phyloP scores from a whole-genome alignment of 495 filamentous ascomycete genomes.

The Penicillium desertorum region DNA sequence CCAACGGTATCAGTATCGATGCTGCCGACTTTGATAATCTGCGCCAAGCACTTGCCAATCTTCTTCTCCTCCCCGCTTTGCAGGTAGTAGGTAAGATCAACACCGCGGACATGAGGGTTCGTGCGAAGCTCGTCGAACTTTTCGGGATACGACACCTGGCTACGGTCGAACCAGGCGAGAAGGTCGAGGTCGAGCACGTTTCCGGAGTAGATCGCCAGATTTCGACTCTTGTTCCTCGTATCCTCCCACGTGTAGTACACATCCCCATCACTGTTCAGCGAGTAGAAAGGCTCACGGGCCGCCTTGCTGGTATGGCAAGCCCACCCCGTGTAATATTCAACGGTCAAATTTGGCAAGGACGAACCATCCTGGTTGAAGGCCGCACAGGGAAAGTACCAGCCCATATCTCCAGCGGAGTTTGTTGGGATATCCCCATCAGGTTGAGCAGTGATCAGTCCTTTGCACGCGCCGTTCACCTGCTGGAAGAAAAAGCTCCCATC shows the following conservation, averaged over 20 bases:
- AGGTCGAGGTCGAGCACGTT: slow-evolving; percentile 93
- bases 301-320: slow-evolving; percentile 76
- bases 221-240: slow-evolving; percentile 81
- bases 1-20: slow-evolving; percentile 96
- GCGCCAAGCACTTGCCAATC: slow-evolving; percentile 77
- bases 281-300: slow-evolving; percentile 74
- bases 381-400: slow-evolving; percentile 96
- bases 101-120: slow-evolving; percentile 77
- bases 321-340: slow-evolving; percentile 78
- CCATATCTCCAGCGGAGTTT: slow-evolving; percentile 69
- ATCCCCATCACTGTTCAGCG: slow-evolving; percentile 57
- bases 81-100: slow-evolving; percentile 86
- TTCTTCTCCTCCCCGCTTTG: slow-evolving; percentile 73
- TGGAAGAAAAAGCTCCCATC: slow-evolving; percentile 98
- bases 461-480: slow-evolving; percentile 97
- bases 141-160: slow-evolving; percentile 74
- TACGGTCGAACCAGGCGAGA: slow-evolving; percentile 83
- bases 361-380: slow-evolving; percentile 94
- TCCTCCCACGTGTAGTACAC: slow-evolving; percentile 98
- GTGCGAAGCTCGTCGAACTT: slow-evolving; percentile 77
- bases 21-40: slow-evolving; percentile 93
- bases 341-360: slow-evolving; percentile 67
- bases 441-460: slow-evolving; percentile 75
- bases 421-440: slow-evolving; percentile 75
- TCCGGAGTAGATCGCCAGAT: slow-evolving; percentile 89